phyloP scores from a whole-genome alignment of 2,329 filamentous ascomycete species.

The Teratosphaeria nubilosa region DNA sequence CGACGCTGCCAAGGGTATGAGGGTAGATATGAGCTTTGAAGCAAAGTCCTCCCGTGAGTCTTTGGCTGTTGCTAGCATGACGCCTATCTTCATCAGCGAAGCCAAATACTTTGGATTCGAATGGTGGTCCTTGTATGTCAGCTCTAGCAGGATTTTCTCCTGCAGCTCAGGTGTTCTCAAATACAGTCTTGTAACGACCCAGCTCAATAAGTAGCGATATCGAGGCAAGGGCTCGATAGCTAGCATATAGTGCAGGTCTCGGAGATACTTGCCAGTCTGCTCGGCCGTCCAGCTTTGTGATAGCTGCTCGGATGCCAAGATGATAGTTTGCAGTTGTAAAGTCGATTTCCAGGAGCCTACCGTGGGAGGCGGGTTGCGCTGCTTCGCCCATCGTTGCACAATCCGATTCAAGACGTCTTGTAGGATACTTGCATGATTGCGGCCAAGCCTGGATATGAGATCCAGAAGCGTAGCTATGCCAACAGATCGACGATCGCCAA shows the following conservation, averaged over 20 bases:
- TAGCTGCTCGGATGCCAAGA: constrained; percentile 33
- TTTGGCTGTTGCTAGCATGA: constrained; percentile 31
- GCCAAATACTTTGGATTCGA: constrained; percentile 38
- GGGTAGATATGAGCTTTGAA: constrained; percentile 29
- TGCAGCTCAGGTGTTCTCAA: constrained; percentile 24
- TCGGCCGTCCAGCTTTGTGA: constrained; percentile 8
- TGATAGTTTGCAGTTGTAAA: constrained; percentile 37
- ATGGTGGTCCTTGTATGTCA: constrained; percentile 34
- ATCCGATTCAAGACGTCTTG: constrained; percentile 16
- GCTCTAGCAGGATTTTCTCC: constrained; percentile 25
- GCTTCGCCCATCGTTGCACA: constrained; percentile 33
- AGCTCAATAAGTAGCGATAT: constrained; percentile 38
- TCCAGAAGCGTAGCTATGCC: constrained; percentile 39
- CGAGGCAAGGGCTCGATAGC: constrained; percentile 38
- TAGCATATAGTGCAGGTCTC: constrained; percentile 31
- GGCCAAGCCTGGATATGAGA: constrained; percentile 30
- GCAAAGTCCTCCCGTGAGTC: constrained; percentile 29
- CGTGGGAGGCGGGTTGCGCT: constrained; percentile 33
- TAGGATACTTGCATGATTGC: background rate
- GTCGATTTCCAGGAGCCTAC: constrained; percentile 40
- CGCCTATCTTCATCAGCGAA: constrained; percentile 38
- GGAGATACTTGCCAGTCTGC: constrained; percentile 26
- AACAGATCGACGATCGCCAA: constrained; percentile 32
- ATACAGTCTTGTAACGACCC: constrained; percentile 37
- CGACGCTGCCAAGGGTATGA: constrained; percentile 36